A percentile compares a stretch with the other conserved stretches of the same genome.
Conservation (phyloP, 192 early-diverging fungal genomes). For the Borealophlyctis nickersoniae region DNA sequence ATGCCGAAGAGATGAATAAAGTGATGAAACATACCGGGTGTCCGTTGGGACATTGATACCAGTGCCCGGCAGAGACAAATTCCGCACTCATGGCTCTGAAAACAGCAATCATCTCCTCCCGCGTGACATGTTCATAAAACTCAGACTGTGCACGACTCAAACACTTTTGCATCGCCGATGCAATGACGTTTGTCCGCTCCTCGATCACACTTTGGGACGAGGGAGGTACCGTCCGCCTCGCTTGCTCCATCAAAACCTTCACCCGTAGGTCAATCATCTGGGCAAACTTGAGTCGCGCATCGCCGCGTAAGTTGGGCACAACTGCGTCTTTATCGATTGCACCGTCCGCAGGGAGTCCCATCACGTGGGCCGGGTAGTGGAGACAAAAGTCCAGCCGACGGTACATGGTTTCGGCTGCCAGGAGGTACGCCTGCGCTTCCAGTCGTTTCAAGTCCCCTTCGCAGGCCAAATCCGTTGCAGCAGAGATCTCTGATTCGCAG, state of each 20-base stretch:
- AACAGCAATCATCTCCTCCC: conserved; percentile 30
- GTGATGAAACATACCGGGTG: conserved; percentile 10
- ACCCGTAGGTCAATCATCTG: neutral
- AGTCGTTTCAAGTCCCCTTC: neutral
- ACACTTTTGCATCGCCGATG: neutral
- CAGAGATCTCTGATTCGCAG: neutral
- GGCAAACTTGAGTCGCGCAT: neutral
- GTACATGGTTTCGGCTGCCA: neutral
- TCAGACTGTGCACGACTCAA: neutral
- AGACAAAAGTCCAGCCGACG: neutral
- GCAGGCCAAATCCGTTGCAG: too few species aligned
- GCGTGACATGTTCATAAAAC: conserved; percentile 9
- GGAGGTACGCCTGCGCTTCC: neutral
- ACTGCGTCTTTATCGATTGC: too few species aligned
- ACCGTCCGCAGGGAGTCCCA: too few species aligned
- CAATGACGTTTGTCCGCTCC: neutral
- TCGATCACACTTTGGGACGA: neutral
- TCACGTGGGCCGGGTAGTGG: neutral
- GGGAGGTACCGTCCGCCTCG: neutral
- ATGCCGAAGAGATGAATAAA: neutral
- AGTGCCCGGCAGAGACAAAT: conserved; percentile 35
- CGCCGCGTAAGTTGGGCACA: neutral
- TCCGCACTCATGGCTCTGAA: conserved; percentile 27
- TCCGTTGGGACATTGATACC: conserved; percentile 46
- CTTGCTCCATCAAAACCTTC: neutral